Conservation (phyloP, 306 rosid genomes). For the Dicorynia guianensis region DNA sequence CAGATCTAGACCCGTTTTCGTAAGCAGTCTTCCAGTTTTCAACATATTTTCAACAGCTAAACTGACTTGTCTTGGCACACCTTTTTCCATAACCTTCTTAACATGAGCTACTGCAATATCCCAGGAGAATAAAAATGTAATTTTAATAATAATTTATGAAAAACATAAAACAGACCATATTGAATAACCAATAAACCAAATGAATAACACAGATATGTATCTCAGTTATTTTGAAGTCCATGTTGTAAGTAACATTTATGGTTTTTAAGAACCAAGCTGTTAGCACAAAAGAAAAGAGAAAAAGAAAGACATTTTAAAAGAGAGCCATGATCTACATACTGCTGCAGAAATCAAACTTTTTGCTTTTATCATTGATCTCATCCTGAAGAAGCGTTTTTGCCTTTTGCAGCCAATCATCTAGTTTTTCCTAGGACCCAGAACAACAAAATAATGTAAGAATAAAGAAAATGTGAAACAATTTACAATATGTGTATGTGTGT, state of each 20-base stretch:
- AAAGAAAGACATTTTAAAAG: slow-evolving; percentile 29
- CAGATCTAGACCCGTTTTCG: slow-evolving; percentile 79
- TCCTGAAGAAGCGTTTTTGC: slow-evolving; percentile 68
- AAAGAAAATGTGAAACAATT: slow-evolving; percentile 26
- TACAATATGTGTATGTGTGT: neutral
- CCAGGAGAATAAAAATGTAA: slow-evolving; percentile 25
- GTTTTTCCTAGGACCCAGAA: slow-evolving; percentile 71
- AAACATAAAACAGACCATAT: slow-evolving; percentile 13
- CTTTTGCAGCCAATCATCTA: slow-evolving; percentile 86
- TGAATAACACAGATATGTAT: neutral
- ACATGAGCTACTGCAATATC: slow-evolving; percentile 58
- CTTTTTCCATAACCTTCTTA: slow-evolving; percentile 73
- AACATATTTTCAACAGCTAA: slow-evolving; percentile 74
- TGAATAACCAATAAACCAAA: slow-evolving; percentile 7
- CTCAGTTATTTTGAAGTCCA: slow-evolving; percentile 1
- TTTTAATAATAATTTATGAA: slow-evolving; percentile 21
- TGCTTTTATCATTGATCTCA: slow-evolving; percentile 57
- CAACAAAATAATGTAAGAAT: slow-evolving; percentile 32
- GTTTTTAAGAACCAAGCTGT: neutral
- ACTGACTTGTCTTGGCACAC: slow-evolving; percentile 56
- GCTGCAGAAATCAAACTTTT: slow-evolving; percentile 53
- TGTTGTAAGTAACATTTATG: neutral
- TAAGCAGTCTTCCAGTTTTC: slow-evolving; percentile 75
- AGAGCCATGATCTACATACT: slow-evolving; percentile 57
- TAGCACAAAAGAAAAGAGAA: slow-evolving; percentile 18